Evolutionary conservation across 1,139 yeast genomes (phyloP).

Genomic region (Suhomyces choctaworum): DNA sequence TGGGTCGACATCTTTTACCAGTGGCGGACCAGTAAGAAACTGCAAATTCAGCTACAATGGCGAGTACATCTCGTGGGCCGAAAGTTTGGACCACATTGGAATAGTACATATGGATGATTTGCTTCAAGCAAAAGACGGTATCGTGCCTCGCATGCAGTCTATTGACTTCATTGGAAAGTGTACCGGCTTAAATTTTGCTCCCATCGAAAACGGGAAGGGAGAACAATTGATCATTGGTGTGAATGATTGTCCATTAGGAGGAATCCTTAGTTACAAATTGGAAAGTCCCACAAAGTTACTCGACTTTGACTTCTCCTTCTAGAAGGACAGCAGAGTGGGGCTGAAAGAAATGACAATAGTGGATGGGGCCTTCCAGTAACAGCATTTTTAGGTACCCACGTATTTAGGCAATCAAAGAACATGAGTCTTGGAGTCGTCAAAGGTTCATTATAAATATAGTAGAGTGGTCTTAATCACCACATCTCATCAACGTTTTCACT

Average conservation of each 20-base stretch:
- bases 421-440: neutral
- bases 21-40: constrained; percentile 55
- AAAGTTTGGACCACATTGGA: constrained; percentile 61
- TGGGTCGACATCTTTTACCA: constrained; percentile 22
- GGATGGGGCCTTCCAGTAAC: no score
- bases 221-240: constrained; percentile 55
- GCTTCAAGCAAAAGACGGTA: constrained; percentile 14
- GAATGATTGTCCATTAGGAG: constrained; percentile 59
- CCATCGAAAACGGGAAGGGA: constrained; percentile 44
- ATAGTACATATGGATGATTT: constrained; percentile 41
- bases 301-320: constrained; percentile 39
- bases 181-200: constrained; percentile 55
- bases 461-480: constrained; percentile 38
- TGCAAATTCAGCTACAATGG: constrained; percentile 51
- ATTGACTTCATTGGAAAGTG: constrained; percentile 60
- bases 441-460: neutral
- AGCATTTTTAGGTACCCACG: no score
- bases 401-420: no score
- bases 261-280: constrained; percentile 50
- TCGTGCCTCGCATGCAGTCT: constrained; percentile 41
- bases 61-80: constrained; percentile 55
- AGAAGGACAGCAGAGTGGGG: no score
- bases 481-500: constrained; percentile 45
- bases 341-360: no score
- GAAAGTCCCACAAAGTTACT: constrained; percentile 38